Evolutionary conservation across 2,329 filamentous ascomycete species (phyloP).

Genomic region (Colletotrichum destructivum): DNA sequence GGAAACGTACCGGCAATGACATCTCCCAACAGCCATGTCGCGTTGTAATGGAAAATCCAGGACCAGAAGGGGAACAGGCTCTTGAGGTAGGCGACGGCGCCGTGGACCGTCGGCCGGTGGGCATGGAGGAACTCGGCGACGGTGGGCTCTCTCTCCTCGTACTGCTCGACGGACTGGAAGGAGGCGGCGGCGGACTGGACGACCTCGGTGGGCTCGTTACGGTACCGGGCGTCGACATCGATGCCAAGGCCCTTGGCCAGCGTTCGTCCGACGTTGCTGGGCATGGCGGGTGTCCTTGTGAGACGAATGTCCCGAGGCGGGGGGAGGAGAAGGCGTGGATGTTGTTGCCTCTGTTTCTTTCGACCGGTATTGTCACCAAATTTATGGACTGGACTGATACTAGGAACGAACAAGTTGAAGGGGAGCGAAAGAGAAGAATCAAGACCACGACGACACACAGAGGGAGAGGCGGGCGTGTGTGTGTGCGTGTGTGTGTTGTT

Average conservation of each 20-base stretch:
- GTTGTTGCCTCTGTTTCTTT: no score
- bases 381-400: not conserved
- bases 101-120: slow-evolving; percentile 52
- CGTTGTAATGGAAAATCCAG: slow-evolving; percentile 60
- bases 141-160: slow-evolving; percentile 58
- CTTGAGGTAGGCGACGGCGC: slow-evolving; percentile 53
- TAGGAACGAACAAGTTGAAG: not conserved
- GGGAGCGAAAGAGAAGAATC: no score
- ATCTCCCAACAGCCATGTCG: slow-evolving; percentile 43
- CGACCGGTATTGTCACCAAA: not conserved
- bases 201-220: slow-evolving; percentile 46
- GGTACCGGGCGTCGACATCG: slow-evolving; percentile 49
- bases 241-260: slow-evolving; percentile 51
- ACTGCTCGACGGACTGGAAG: slow-evolving; percentile 43
- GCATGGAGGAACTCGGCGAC: slow-evolving; percentile 59
- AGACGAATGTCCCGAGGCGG: not conserved
- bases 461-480: not conserved
- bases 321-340: no score
- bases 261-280: slow-evolving; percentile 44
- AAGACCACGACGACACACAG: not conserved
- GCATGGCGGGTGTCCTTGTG: slow-evolving; percentile 30
- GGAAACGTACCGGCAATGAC: slow-evolving; percentile 38
- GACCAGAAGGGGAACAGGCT: slow-evolving; percentile 64
- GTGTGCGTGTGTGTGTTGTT: no score
- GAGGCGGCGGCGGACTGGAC: slow-evolving; percentile 48